Percentiles rank a stretch among this genome's conserved stretches.
These are phyloP conservation scores for Botrytis fabae DNA, from an alignment of 2,329 filamentous ascomycete species.

Conservation along the genomic window DNA sequence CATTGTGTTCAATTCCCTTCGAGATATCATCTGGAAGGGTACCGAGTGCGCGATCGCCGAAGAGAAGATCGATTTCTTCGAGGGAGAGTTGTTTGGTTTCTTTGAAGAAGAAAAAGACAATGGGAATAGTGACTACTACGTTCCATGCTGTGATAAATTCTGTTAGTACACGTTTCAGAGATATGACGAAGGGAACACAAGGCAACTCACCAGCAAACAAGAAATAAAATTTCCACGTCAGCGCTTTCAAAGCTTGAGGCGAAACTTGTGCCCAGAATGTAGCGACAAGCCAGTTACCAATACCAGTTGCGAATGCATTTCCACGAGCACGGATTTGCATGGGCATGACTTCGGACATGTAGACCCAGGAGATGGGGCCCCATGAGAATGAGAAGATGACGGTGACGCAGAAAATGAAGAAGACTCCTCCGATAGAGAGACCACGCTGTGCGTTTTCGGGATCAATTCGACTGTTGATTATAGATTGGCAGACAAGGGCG, in stretches of 20 bases:
- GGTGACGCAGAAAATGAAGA: conserved; percentile 65
- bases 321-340: conserved; percentile 63
- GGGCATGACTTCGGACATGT: conserved; percentile 66
- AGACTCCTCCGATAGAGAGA: conserved; percentile 60
- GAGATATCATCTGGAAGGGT: conserved; percentile 48
- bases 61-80: conserved; percentile 41
- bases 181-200: not conserved
- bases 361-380: conserved; percentile 62
- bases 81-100: conserved; percentile 39
- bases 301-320: conserved; percentile 56
- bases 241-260: conserved; percentile 50
- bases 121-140: conserved; percentile 41
- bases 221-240: conserved; percentile 58
- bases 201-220: conserved; percentile 48
- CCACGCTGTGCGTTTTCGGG: conserved; percentile 45
- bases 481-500: conserved; percentile 60
- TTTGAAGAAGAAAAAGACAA: conserved; percentile 41
- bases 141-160: conserved; percentile 29
- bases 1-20: conserved; percentile 28
- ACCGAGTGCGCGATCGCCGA: conserved; percentile 45
- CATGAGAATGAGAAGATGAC: conserved; percentile 61
- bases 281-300: conserved; percentile 60
- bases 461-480: conserved; percentile 53
- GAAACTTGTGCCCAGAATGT: conserved; percentile 60
- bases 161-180: not conserved